These are phyloP conservation scores for Amylostereum areolatum DNA, from an alignment of 1,284 basidiomycete genomes.

Conservation along the genomic window DNA sequence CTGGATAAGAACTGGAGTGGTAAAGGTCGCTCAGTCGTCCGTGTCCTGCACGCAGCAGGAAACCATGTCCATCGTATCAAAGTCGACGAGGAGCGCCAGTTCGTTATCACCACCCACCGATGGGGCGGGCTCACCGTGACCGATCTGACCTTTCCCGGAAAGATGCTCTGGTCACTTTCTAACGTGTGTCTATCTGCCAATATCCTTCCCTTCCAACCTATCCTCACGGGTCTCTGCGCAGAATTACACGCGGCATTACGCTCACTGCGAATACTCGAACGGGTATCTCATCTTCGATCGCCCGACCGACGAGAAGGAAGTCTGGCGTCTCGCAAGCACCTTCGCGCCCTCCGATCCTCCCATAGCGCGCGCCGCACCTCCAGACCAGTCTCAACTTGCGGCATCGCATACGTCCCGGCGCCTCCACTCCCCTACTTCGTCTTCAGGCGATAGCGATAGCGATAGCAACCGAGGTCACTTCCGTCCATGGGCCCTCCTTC, in stretches of 20 bases:
- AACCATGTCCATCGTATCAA: conserved; percentile 63
- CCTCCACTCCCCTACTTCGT: no score
- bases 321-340: conserved; percentile 51
- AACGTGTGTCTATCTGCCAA: conserved; percentile 22
- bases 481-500: conserved; percentile 42
- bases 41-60: conserved; percentile 27
- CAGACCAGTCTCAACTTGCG: no score
- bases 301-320: conserved; percentile 48
- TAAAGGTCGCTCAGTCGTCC: conserved; percentile 31
- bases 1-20: conserved; percentile 55
- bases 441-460: no score
- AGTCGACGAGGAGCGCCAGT: conserved; percentile 52
- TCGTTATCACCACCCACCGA: conserved; percentile 50
- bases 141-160: conserved; percentile 30
- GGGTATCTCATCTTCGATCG: conserved; percentile 71
- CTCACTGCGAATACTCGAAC: conserved; percentile 69
- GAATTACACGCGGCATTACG: conserved; percentile 48
- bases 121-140: conserved; percentile 50
- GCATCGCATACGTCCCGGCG: no score
- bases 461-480: conserved; percentile 5
- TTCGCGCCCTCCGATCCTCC: conserved; percentile 20
- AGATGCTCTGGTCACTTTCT: conserved; percentile 53
- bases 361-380: conserved; percentile 4
- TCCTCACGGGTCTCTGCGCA: conserved; percentile 20
- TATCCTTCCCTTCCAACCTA: conserved; percentile 14